These are phyloP conservation scores for Ceratocystiopsis minuta DNA, from an alignment of 2,329 filamentous ascomycete species.

Conservation along the genomic window DNA sequence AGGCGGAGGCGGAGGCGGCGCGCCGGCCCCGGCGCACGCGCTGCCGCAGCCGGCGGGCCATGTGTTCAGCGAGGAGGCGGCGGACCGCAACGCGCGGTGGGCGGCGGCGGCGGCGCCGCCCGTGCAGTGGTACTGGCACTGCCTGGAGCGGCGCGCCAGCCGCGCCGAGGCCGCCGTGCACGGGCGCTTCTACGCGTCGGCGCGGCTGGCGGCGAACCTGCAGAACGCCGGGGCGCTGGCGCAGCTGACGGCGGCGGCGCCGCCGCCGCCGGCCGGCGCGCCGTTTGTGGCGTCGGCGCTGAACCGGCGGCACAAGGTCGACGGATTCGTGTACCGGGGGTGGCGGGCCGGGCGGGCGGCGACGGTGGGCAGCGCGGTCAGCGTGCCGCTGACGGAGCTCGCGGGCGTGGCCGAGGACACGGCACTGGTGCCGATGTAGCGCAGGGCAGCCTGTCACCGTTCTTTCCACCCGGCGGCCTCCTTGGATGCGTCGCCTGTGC, in stretches of 20 bases:
- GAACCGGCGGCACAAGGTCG: slow-evolving; percentile 30
- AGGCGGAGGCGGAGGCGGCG: neutral
- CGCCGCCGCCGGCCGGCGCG: no score
- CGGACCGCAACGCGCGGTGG: slow-evolving; percentile 5
- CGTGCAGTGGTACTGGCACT: slow-evolving; percentile 16
- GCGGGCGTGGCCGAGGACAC: no score
- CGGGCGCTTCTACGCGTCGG: slow-evolving; percentile 41
- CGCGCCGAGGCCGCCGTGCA: slow-evolving; percentile 25
- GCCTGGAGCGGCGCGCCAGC: slow-evolving; percentile 11
- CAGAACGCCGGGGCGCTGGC: slow-evolving; percentile 8
- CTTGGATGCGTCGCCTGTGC: no score
- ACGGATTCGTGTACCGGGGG: slow-evolving; percentile 25
- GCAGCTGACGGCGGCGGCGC: slow-evolving; percentile 10
- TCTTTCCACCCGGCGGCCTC: no score
- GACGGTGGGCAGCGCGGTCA: slow-evolving; percentile 25
- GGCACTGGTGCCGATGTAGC: no score
- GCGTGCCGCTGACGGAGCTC: slow-evolving; percentile 13
- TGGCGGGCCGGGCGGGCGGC: slow-evolving; percentile 22
- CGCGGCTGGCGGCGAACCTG: slow-evolving; percentile 32
- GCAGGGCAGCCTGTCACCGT: no score
- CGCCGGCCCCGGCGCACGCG: slow-evolving; percentile 1
- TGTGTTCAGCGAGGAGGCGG: slow-evolving; percentile 14
- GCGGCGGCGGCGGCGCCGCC: neutral
- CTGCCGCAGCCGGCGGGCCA: slow-evolving; percentile 9
- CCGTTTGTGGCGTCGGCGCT: slow-evolving; percentile 19